Evolutionary conservation across 257 asterid species (phyloP), one percentile per base, ranked within the genome.

Genomic region (Scutellaria minor): DNA sequence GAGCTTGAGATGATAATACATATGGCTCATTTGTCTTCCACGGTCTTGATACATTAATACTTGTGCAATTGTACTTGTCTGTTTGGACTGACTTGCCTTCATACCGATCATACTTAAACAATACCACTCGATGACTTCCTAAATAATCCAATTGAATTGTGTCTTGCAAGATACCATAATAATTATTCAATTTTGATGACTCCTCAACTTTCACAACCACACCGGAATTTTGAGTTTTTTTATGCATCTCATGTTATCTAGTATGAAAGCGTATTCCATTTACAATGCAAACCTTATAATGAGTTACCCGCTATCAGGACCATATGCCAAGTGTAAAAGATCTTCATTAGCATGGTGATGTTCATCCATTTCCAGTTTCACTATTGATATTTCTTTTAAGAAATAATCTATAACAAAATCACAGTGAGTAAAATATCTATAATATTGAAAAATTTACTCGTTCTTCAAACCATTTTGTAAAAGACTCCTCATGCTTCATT

Each of bases 101-200:
- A 67, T 13, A 51, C 51, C 72, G 50, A 31, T 66, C 47, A 50
- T 48, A 65, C 59, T 65, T 65, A 45, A 65, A 65, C 59, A 46
- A 66, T 35, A 66, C 61, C 14, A 67, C 40, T 14, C 5, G 18
- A 51, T 67, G 44, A 5, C 11, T 37, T 52, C 52, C 73, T 13
- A 50, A 67, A 9, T 52, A 67, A 37, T 67, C 73, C 39, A 63
- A 40, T 15, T 63, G 51, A 42, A 63, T 63, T 40, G 42, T 41
- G 8, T 63, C 35, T 63, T 5, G 42, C 6, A 63, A 42, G 7
- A 42, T 24, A 41, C 68, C 52, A 63, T 63, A 63, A 11, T 18
- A 63, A 67, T 55, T 55, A 8, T 52, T 51, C 1, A n/a, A 35
- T 37, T 6, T 39, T 31, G 39, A 3, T 0, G 61, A 55, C 14